Base-by-base conservation (phyloP, 2,329 filamentous ascomycete species). In the Beauveria pseudobassiana region DNA sequence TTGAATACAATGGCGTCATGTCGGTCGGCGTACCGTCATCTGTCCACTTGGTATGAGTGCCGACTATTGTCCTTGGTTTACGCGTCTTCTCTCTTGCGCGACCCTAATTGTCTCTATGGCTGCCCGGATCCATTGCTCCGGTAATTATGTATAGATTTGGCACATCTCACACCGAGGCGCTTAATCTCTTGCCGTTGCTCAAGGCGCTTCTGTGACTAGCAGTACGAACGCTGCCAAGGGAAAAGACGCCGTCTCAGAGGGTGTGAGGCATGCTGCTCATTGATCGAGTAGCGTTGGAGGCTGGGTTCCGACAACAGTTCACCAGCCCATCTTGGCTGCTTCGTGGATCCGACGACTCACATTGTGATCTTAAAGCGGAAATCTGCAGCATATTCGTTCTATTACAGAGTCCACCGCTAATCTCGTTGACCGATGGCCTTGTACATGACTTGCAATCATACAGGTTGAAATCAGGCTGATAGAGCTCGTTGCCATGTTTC, bases 181-280 rank as follows among this genome's bases (percentile, higher is more conserved):
- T 54, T 40, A 66, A 64, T 67, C 9, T 43, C 54, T 43, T 62
- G 53, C 8, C 61, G 61, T 26, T 67, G 65, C 26, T 63, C 63
- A 22, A 65, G 8, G 12, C 62, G 52, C 38, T 66, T 67, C 42
- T 66, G 64, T 3, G 34, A 38, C 5, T 38, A 38, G 34, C 12
- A 16, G 34, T 14, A 14, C 10, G 6, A 38, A 12, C n/a, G 34
- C 2, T 38, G 34, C 9, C 12, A 14, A 14, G 34, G 5, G 34
- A 38, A 38, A 38, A 34, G 12, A 5, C 14, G 30, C 30, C 30
- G 30, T 14, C 34, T 38, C 12, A 38, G 14, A 38, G 34, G 34
- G 1, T 2, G 1, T 38, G 34, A 38, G 34, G 34, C 5, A 38
- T 38, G 34, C 5, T 14, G 34, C 34, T 38, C 34, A 38, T 38